Base-by-base conservation (phyloP, 371 early-diverging fungal genomes). In the Dentiscutata heterogama region DNA sequence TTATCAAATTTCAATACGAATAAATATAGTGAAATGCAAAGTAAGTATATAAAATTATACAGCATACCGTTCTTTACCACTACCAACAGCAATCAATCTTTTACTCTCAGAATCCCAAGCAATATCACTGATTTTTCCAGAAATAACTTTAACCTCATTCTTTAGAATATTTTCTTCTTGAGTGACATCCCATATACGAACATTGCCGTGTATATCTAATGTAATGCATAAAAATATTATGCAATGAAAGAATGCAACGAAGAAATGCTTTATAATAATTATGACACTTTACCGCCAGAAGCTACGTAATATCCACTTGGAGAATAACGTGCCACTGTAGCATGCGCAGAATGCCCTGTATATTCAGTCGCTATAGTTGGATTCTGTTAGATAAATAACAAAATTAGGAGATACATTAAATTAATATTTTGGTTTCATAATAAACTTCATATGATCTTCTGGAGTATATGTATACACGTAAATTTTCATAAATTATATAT, bases 51-150 rank as follows among this genome's bases (percentile, higher is more conserved):
- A 68, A 16, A 11, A 35, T 18, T 18, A 68, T 14, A 35, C 18
- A 73, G 85, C 5, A 29, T 88, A 93, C 91, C 88, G 88, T 84
- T 95, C 96, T 84, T 92, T 95, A 79, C 99, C 99, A 68, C 97
- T 97, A 74, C 99, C 99, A 0, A 97, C 98, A 51, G 95, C 98
- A 83, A 98, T 93, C 25, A 99, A 84, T 58, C 98, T 93, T 88
- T 98, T 94, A 88, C 95, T 95, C 81, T 99, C 99, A 35, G 90
- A 87, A 87, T 98, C 98, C 99, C 99, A 99, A 5, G 94, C 92
- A 71, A 99, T 86, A 86, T 98, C 99, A 72, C 88, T 92, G 70
- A 99, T 89, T 70, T 90, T 91, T n/a, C 95, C 97, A 14, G 92
- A 84, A 46, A 98, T 86, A 20, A 89, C 89, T 53, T 89, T 92